These are phyloP conservation scores for Coniochaeta hoffmannii DNA, from an alignment of 2,329 filamentous ascomycete genomes.

Conservation along the genomic window DNA sequence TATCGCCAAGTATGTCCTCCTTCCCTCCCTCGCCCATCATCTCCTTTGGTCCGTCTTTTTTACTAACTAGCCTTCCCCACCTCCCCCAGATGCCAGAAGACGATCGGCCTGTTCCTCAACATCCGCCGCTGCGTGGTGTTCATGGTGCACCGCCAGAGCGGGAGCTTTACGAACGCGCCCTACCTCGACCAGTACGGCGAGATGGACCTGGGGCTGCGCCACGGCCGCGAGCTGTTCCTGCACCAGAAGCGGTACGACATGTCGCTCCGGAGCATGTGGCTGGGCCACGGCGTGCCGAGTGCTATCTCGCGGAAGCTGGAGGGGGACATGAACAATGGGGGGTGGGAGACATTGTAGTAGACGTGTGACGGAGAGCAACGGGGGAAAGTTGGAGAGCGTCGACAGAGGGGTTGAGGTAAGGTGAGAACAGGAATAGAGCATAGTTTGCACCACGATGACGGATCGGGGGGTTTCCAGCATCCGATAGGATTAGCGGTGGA, in stretches of 20 bases:
- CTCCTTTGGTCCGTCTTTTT: not conserved
- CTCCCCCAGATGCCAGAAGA: conserved; percentile 82
- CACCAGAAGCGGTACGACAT: conserved; percentile 93
- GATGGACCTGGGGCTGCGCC: conserved; percentile 81
- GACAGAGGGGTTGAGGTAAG: not conserved
- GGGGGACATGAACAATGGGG: conserved; percentile 92
- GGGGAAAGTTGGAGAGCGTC: not conserved
- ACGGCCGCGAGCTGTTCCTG: conserved; percentile 82
- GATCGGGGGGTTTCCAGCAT: too few relatives aligned
- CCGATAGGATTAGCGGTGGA: too few relatives aligned
- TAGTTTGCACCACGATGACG: too few relatives aligned
- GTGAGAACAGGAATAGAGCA: too few relatives aligned
- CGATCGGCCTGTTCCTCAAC: conserved; percentile 91
- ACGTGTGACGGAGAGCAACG: not conserved
- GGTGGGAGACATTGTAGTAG: conserved; percentile 75
- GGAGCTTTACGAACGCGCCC: conserved; percentile 79
- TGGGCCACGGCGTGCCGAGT: conserved; percentile 79
- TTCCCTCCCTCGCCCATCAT: not conserved
- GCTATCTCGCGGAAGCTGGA: conserved; percentile 86
- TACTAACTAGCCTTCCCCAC: conserved; percentile 17
- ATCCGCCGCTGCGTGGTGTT: conserved; percentile 92
- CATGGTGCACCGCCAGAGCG: conserved; percentile 74
- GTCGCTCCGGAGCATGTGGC: conserved; percentile 76
- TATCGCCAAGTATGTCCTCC: conserved; percentile 62
- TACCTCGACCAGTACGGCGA: conserved; percentile 97